Conservation (phyloP, 768 basidiomycete genomes). For the Tricholomella constricta region DNA sequence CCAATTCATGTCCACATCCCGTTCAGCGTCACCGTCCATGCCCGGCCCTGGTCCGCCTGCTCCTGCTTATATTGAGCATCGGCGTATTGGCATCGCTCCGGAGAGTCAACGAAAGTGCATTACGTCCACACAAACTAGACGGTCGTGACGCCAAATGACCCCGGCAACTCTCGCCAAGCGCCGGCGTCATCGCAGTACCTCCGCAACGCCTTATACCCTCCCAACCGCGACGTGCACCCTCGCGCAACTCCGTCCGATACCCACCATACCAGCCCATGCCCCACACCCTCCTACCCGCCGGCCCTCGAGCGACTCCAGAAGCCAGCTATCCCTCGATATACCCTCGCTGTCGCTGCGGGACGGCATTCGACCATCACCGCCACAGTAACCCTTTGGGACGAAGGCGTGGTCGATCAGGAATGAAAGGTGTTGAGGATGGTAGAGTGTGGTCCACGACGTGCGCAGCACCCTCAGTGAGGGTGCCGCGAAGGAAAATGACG, state of each 20-base stretch:
- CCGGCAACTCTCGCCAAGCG: conserved; percentile 5
- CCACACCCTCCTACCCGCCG: conserved; percentile 28
- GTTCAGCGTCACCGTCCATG: not conserved
- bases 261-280: conserved; percentile 28
- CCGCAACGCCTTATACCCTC: conserved; percentile 14
- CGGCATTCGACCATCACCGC: conserved; percentile 1
- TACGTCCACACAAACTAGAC: conserved; percentile 51
- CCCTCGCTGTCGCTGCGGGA: conserved; percentile 29
- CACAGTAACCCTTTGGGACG: too few relatives aligned
- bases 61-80: not conserved
- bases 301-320: conserved; percentile 17
- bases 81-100: conserved; percentile 9
- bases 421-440: too few relatives aligned
- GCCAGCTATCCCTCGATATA: conserved; percentile 34
- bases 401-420: too few relatives aligned
- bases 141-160: conserved; percentile 39
- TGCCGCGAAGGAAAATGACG: too few relatives aligned
- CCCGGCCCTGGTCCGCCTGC: not conserved
- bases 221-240: conserved; percentile 11
- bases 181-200: conserved; percentile 10
- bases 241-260: conserved; percentile 21
- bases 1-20: too few relatives aligned
- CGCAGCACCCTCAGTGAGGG: too few relatives aligned
- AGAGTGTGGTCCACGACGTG: too few relatives aligned
- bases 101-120: conserved; percentile 1